Evolutionary conservation across 768 basidiomycete species (phyloP).

Genomic region (Boletus pseudopeckii): DNA sequence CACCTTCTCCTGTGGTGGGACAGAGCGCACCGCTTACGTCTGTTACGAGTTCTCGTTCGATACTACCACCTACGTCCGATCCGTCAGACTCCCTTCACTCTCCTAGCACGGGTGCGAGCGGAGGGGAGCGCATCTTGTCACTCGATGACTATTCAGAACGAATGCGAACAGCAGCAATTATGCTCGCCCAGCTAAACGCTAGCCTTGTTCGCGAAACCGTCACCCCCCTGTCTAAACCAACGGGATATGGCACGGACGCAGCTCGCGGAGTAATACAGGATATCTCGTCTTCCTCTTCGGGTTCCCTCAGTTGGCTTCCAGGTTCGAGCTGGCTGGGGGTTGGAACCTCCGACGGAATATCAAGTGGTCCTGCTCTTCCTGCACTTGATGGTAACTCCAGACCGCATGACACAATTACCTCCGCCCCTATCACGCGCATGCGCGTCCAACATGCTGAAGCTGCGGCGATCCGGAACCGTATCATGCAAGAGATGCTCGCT

Average conservation of each 20-base stretch:
- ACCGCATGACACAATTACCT: slow-evolving; percentile 24
- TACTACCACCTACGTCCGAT: neutral
- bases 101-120: neutral
- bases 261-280: slow-evolving; percentile 9
- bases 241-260: slow-evolving; percentile 1
- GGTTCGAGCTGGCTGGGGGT: slow-evolving; percentile 50
- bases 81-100: slow-evolving; percentile 2
- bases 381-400: slow-evolving; percentile 26
- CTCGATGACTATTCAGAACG: slow-evolving; percentile 97
- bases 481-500: slow-evolving; percentile 98
- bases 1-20: slow-evolving; percentile 45
- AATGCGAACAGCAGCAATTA: slow-evolving; percentile 97
- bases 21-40: slow-evolving; percentile 28
- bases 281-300: slow-evolving; percentile 14
- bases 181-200: slow-evolving; percentile 95
- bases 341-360: slow-evolving; percentile 18
- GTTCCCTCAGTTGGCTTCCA: slow-evolving; percentile 49
- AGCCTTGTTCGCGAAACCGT: slow-evolving; percentile 60
- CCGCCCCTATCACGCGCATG: slow-evolving; percentile 49
- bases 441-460: slow-evolving; percentile 81
- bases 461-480: slow-evolving; percentile 85
- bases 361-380: slow-evolving; percentile 31
- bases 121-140: slow-evolving; percentile 47
- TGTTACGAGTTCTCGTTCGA: slow-evolving; percentile 9
- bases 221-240: slow-evolving; percentile 20